Percentiles rank a stretch among this genome's conserved stretches.
Evolutionary conservation across 768 basidiomycete species (phyloP).

Genomic region (Pleurotus giganteus): DNA sequence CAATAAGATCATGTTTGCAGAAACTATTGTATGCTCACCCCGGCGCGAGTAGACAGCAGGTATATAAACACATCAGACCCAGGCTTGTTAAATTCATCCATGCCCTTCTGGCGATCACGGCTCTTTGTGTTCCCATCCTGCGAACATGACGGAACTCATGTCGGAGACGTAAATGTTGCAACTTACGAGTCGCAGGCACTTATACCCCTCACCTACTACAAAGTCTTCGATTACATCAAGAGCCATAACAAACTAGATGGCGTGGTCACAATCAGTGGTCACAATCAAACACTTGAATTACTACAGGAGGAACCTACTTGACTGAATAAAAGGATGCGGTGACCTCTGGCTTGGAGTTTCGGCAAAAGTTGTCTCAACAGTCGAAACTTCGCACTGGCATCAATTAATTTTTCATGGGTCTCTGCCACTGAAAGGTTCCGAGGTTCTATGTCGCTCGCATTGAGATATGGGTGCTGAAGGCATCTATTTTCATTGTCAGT

Average conservation of each 20-base stretch:
- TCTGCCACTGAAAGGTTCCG: conserved; percentile 51
- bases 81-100: conserved; percentile 92
- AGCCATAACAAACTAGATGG: conserved; percentile 79
- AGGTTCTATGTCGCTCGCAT: conserved; percentile 78
- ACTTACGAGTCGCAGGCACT: conserved; percentile 71
- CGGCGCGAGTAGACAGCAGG: conserved; percentile 88
- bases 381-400: conserved; percentile 82
- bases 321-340: conserved; percentile 89
- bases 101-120: conserved; percentile 83
- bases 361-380: conserved; percentile 77
- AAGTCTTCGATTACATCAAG: conserved; percentile 90
- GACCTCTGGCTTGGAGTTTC: conserved; percentile 80
- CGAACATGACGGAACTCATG: neutral
- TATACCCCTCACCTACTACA: conserved; percentile 73
- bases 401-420: conserved; percentile 76
- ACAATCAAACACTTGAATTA: neutral
- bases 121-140: conserved; percentile 91
- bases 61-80: conserved; percentile 90
- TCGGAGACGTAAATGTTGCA: neutral
- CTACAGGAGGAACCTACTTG: conserved; percentile 51
- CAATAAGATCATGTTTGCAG: neutral
- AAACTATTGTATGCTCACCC: conserved; percentile 36
- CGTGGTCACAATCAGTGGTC: conserved; percentile 1
- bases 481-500: conserved; percentile 45
- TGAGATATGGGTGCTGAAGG: conserved; percentile 89